Base-by-base conservation (phyloP, 78 protist genomes). In the Dictyostelium intermedium region DNA sequence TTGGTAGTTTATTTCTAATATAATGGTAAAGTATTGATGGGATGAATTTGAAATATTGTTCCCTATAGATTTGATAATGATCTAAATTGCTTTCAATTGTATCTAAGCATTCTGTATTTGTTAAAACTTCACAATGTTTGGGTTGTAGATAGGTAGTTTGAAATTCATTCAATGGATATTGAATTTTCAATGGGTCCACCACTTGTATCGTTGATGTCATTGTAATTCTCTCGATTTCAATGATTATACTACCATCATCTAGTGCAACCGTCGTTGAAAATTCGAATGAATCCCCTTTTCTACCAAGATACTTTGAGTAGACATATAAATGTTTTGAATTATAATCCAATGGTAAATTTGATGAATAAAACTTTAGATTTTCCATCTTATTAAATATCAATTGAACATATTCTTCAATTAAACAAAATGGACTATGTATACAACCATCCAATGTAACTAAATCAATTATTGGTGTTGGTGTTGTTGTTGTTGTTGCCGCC, bases 341-440 rank as follows among this genome's bases (percentile, higher is more conserved):
- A 23, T 34, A 61, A 47, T 76, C 30, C 10, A 37, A 4, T 60
- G 69, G 7, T 60, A 86, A 3, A 10, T 56, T 78, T 77, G 73
- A 13, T 14, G 79, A 39, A 82, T 35, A 86, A 6, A 60, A 53
- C 27, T 77, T 50, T 10, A 86, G 27, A 78, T 78, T 50, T 63
- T 50, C 53, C 25, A 86, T 25, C 25, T 79, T 77, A 27, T 86
- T 84, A 60, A 86, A 78, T 18, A 86, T 79, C 30, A 86, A 39
- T 16, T 86, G 69, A 60, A 8, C 5, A 14, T 60, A 6, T 1
- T 60, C 66, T 23, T 78, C 63, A 66, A 86, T 41, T 74, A 77
- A 43, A 10, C 84, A 25, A 35, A 86, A 56, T 32, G 82, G 34
- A 27, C 85, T 84, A n/a, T 86, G 92, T 4, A 78, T 4, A 63